Evolutionary conservation across 225 moss, liverwort and hornwort genomes (phyloP), one percentile per base, ranked within the genome.

Genomic region (Ulota crispa): DNA sequence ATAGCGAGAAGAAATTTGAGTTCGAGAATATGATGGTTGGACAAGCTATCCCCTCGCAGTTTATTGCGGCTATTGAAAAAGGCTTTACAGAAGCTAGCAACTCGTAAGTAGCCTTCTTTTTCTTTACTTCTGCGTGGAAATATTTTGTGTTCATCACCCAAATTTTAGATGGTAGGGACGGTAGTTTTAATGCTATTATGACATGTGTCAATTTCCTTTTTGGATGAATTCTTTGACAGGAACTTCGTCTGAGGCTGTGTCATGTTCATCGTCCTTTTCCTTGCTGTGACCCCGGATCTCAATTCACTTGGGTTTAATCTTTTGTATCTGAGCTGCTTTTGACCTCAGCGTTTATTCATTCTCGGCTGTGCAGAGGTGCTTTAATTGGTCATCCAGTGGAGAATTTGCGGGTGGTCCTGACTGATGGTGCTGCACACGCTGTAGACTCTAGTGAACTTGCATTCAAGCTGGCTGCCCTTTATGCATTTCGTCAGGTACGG

Each of bases 381-480:
- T 85, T 98, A 69, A 95, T 98, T 83, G 98, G 98, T 80, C 98
- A 98, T 78, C 98, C 95, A 78, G 98, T 98, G 77, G 98, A 98
- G 83, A 93, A 94, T 79, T 67, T 95, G 85, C 91, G 98, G 37
- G 98, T 98, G 50, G 94, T 93, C 74, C 87, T 98, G 80, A 98
- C 91, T 39, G 98, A 98, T 89, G 98, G 98, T 47, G 98, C 98
- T 74, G 93, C 98, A 47, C 98, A 98, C 78, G 94, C 95, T 85
- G 98, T 98, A 27, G 98, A 98, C 82, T 98, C 98, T 19, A 98
- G 98, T 87, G 98, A 98, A 82, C 91, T 98, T 63, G 98, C 98
- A 72, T 98, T 98, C 81, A 98, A 98, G 89, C 85, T 98, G 78
- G 98, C 98, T 81, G 94, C 98, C 73, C 90, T 98, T 28, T 98